phyloP scores from a whole-genome alignment of 73 alveolate species.

The Symbiodinium natans region DNA sequence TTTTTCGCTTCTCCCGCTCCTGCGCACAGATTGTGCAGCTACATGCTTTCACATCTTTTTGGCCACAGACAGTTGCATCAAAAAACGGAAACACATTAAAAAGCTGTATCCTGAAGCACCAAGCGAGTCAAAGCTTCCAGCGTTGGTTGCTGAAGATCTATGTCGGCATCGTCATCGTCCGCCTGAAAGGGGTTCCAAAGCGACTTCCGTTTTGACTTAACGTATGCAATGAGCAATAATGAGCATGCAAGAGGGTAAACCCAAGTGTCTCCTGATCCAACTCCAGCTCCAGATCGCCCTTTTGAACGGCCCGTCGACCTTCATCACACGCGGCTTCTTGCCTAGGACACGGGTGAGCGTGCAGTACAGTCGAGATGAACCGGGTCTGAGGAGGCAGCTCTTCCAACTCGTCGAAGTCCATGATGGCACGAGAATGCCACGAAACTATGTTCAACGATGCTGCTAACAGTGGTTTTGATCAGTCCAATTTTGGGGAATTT shows the following conservation, averaged over 20 bases:
- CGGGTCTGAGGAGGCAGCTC: not conserved
- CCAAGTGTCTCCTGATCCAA: not conserved
- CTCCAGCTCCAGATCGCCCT: not conserved
- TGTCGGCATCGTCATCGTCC: not conserved
- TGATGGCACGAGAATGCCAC: not conserved
- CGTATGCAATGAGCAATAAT: no score
- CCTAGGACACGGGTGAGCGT: not conserved
- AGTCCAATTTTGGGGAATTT: no score
- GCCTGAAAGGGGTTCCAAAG: no score
- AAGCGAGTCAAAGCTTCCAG: conserved; percentile 1
- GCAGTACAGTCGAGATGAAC: not conserved
- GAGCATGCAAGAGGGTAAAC: no score
- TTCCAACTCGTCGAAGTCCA: conserved; percentile 2
- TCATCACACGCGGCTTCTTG: not conserved
- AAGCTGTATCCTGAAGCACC: not conserved
- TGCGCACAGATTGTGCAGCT: no score
- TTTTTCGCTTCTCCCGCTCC: conserved; percentile 7
- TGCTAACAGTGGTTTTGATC: no score
- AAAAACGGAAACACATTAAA: not conserved
- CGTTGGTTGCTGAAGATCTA: conserved; percentile 4
- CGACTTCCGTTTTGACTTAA: no score
- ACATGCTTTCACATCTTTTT: no score
- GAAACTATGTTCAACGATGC: not conserved
- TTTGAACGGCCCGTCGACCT: not conserved
- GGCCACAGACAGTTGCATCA: not conserved